Conservation (phyloP, 345 rosid genomes). For the Populus euphratica region DNA sequence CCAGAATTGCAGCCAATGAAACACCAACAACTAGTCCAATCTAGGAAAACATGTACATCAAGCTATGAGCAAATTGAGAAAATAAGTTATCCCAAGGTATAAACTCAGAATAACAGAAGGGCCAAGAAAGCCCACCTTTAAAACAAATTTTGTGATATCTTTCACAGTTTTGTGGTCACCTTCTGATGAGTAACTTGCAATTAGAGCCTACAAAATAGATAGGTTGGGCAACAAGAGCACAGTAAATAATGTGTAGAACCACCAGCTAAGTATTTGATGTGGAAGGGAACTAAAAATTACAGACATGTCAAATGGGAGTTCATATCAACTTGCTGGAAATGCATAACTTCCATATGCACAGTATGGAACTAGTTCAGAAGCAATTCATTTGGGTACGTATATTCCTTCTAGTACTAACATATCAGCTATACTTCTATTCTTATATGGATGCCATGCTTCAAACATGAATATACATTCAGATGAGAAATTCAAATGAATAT, state of each 20-base stretch:
- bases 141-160: conserved; percentile 63
- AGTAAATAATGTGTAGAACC: background rate
- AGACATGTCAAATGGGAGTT: background rate
- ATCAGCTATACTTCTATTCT: background rate
- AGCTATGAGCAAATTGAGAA: conserved; percentile 6
- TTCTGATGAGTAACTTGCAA: conserved; percentile 75
- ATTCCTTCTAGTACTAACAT: background rate
- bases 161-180: conserved; percentile 61
- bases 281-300: background rate
- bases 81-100: background rate
- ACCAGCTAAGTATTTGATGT: background rate
- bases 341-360: background rate
- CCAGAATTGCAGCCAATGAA: conserved; percentile 62
- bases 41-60: conserved; percentile 37
- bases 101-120: background rate
- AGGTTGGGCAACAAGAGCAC: background rate
- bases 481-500: background rate
- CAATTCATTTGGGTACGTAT: background rate
- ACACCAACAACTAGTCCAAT: conserved; percentile 69
- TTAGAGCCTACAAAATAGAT: conserved; percentile 51
- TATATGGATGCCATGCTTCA: background rate
- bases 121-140: conserved; percentile 50
- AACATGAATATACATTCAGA: background rate
- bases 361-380: background rate
- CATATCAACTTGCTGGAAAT: background rate